Conservation (phyloP, 116 monocot species). For the Cymodocea nodosa region DNA sequence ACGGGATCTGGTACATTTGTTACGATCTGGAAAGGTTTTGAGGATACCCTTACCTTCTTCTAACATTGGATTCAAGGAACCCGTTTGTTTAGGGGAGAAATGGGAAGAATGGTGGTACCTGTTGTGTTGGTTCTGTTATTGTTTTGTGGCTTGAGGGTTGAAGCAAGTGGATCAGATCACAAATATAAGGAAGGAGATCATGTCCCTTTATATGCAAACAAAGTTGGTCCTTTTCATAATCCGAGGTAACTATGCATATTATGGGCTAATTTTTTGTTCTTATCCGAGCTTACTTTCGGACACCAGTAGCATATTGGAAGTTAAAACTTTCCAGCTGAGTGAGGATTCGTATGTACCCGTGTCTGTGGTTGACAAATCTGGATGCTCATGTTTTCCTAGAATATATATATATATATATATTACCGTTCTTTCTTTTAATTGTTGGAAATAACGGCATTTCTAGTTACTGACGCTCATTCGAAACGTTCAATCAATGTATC, state of each 20-base stretch:
- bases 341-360: no score
- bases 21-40: background rate
- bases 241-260: constrained; percentile 28
- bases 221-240: constrained; percentile 69
- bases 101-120: background rate
- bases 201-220: constrained; percentile 76
- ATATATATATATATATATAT: no score
- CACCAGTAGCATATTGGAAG: no score
- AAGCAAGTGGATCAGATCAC: constrained; percentile 48
- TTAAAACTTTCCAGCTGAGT: no score
- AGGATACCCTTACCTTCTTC: background rate
- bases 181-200: constrained; percentile 39
- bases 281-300: background rate
- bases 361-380: background rate
- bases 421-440: no score
- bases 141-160: constrained; percentile 17
- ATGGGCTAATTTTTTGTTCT: background rate
- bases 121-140: constrained; percentile 10
- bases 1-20: background rate
- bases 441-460: no score
- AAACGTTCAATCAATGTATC: no score
- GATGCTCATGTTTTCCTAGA: background rate
- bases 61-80: background rate
- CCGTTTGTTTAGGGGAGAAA: background rate
- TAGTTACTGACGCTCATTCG: no score